Conservation (phyloP, 148 eudicot genomes). For the Arbutus unedo region DNA sequence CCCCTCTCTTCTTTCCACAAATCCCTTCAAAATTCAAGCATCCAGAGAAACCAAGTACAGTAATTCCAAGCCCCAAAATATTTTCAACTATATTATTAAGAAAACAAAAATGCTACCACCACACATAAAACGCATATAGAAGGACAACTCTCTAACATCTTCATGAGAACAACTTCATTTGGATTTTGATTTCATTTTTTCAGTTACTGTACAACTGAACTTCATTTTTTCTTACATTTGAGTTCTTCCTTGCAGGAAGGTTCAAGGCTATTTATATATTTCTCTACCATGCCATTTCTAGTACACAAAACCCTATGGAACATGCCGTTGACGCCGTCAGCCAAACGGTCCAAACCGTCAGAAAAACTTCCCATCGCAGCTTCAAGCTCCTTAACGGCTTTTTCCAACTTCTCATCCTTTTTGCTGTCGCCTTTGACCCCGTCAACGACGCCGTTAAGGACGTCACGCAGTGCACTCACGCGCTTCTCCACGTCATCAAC, state of each 20-base stretch:
- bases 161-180: background rate
- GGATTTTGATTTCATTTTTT: background rate
- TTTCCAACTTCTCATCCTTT: background rate
- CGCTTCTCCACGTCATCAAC: conserved; percentile 15
- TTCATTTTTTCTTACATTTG: background rate
- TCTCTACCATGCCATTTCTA: conserved; percentile 6
- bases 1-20: too few relatives aligned
- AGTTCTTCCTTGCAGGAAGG: background rate
- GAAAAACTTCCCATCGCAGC: background rate
- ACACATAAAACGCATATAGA: too few relatives aligned
- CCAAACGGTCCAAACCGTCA: conserved; percentile 17
- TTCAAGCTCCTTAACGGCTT: conserved; percentile 18
- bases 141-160: background rate
- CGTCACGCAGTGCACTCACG: conserved; percentile 4
- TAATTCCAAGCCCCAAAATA: too few relatives aligned
- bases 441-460: background rate
- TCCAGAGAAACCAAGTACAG: too few relatives aligned
- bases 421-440: background rate
- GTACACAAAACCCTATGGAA: conserved; percentile 13
- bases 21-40: too few relatives aligned
- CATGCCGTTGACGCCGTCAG: conserved; percentile 18
- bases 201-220: background rate
- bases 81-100: too few relatives aligned
- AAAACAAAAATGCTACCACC: too few relatives aligned
- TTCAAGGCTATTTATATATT: background rate